Evolutionary conservation across 2,329 filamentous ascomycete genomes (phyloP).

Genomic region (Talaromyces atroroseus): DNA sequence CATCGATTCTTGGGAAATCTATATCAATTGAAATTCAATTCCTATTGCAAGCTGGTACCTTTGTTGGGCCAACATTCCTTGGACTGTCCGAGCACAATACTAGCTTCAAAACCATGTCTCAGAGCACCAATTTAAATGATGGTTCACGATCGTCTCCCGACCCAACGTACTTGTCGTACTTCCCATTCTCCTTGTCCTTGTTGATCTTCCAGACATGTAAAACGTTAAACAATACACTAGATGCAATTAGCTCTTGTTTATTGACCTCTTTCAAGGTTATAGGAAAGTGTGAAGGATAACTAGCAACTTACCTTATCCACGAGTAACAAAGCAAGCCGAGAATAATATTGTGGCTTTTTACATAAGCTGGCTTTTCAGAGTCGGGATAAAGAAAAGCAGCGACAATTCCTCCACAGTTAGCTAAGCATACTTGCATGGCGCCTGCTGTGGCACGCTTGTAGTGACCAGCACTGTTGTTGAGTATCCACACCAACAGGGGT

Average conservation of each 20-base stretch:
- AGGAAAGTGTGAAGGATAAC: not conserved
- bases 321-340: slow-evolving; percentile 55
- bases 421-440: slow-evolving; percentile 60
- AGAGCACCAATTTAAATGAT: slow-evolving; percentile 56
- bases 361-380: slow-evolving; percentile 52
- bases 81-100: too few species aligned
- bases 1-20: too few species aligned
- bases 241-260: not conserved
- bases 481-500: slow-evolving; percentile 59
- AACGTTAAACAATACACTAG: slow-evolving; percentile 55
- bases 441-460: slow-evolving; percentile 65
- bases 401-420: slow-evolving; percentile 63
- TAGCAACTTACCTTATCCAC: slow-evolving; percentile 61
- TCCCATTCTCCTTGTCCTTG: slow-evolving; percentile 54
- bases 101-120: too few species aligned
- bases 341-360: slow-evolving; percentile 57
- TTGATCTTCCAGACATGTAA: slow-evolving; percentile 60
- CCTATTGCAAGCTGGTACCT: too few species aligned
- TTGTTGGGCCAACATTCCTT: too few species aligned
- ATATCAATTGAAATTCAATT: too few species aligned
- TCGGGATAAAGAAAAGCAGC: slow-evolving; percentile 59
- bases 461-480: slow-evolving; percentile 62
- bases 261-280: too few species aligned
- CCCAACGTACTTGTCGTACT: slow-evolving; percentile 53
- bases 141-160: slow-evolving; percentile 60